Percentiles rank a stretch among this genome's conserved stretches.
Evolutionary conservation across 2,329 filamentous ascomycete genomes (phyloP).

Genomic region (Thielaviopsis populi): DNA sequence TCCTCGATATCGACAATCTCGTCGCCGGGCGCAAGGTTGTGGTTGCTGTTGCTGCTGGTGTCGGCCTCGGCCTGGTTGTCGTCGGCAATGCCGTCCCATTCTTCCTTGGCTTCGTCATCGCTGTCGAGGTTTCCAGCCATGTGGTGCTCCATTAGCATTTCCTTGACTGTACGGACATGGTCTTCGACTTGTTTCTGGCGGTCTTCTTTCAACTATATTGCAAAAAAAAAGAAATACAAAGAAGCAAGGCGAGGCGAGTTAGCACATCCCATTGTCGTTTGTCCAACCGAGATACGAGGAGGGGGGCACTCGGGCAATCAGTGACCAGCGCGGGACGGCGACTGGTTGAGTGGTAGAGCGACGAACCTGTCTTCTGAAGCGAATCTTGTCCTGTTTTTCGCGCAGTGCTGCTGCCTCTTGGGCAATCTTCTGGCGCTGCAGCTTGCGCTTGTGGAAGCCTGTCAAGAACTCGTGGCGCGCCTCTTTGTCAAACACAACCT

Average conservation of each 20-base stretch:
- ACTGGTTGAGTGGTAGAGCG: not conserved
- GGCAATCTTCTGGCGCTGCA: constrained; percentile 68
- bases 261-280: not conserved
- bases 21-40: constrained; percentile 29
- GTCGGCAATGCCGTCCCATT: constrained; percentile 54
- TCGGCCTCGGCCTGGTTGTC: constrained; percentile 24
- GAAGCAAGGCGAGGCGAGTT: too few relatives aligned
- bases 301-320: not conserved
- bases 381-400: constrained; percentile 61
- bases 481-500: constrained; percentile 69
- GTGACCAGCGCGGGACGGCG: not conserved
- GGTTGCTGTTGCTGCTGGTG: constrained; percentile 20
- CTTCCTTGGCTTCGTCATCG: constrained; percentile 26
- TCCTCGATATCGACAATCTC: constrained; percentile 63
- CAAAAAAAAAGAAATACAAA: not conserved
- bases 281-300: not conserved
- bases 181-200: constrained; percentile 67
- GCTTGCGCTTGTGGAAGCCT: constrained; percentile 92
- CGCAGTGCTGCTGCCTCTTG: constrained; percentile 66
- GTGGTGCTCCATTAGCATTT: constrained; percentile 48
- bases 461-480: constrained; percentile 80
- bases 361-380: constrained; percentile 58
- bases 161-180: constrained; percentile 64
- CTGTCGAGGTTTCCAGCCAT: constrained; percentile 30
- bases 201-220: constrained; percentile 61